These are phyloP conservation scores for Delitschia confertaspora DNA, from an alignment of 495 filamentous ascomycete genomes.

Conservation along the genomic window DNA sequence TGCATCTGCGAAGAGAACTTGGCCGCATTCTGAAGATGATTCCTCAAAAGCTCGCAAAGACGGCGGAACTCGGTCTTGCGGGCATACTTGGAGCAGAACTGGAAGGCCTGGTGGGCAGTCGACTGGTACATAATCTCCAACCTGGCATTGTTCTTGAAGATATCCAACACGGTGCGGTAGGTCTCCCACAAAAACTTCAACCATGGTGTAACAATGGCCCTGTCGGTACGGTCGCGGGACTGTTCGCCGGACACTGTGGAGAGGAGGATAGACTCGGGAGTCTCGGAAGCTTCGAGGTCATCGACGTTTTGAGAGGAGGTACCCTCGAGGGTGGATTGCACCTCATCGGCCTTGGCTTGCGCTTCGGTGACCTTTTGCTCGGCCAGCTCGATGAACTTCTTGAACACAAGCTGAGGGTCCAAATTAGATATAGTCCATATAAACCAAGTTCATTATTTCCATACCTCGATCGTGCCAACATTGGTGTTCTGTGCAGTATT, in stretches of 20 bases:
- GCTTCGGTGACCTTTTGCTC: slow-evolving; percentile 93
- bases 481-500: slow-evolving; percentile 99
- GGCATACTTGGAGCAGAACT: slow-evolving; percentile 95
- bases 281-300: slow-evolving; percentile 93
- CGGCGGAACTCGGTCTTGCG: slow-evolving; percentile 99
- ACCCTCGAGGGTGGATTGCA: slow-evolving; percentile 77
- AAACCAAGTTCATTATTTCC: slow-evolving; percentile 16
- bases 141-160: slow-evolving; percentile 96
- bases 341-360: slow-evolving; percentile 89
- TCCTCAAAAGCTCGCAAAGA: slow-evolving; percentile 93
- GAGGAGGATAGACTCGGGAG: slow-evolving; percentile 93
- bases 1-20: slow-evolving; percentile 99
- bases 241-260: slow-evolving; percentile 98
- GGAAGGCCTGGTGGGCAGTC: slow-evolving; percentile 94
- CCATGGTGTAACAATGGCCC: slow-evolving; percentile 97
- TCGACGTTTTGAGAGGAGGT: slow-evolving; percentile 69
- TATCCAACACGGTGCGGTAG: slow-evolving; percentile 97
- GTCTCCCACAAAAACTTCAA: slow-evolving; percentile 99
- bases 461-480: slow-evolving; percentile 91
- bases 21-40: slow-evolving; percentile 97
- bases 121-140: slow-evolving; percentile 97
- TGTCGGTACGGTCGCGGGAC: slow-evolving; percentile 89
- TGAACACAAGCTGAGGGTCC: slow-evolving; percentile 66
- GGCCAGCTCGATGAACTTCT: slow-evolving; percentile 94
- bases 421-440: slow-evolving; percentile 27